Conservation (phyloP, 306 rosid genomes). For the Lagenaria siceraria region DNA sequence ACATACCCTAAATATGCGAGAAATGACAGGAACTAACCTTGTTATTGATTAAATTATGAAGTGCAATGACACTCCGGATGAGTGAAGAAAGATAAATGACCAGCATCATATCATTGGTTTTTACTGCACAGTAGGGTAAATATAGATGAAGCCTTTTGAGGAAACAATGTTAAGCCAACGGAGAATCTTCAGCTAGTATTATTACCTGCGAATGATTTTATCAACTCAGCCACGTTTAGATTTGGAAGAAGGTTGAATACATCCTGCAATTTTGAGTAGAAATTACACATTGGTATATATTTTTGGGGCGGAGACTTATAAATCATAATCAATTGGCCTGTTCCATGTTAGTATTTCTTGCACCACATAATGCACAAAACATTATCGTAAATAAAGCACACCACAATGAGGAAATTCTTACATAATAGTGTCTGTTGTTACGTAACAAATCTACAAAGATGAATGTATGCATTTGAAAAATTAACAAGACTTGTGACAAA, state of each 20-base stretch:
- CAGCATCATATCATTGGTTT: constrained; percentile 59
- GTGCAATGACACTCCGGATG: constrained; percentile 53
- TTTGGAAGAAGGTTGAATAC: constrained; percentile 50
- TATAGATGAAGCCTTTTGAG: background rate
- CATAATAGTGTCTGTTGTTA: background rate
- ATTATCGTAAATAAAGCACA: background rate
- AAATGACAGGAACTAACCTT: constrained; percentile 22
- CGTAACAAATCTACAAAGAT: background rate
- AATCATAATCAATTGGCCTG: background rate
- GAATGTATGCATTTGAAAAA: background rate
- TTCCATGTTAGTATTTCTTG: background rate
- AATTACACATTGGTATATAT: background rate
- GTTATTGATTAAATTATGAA: constrained; percentile 57
- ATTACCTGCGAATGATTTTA: constrained; percentile 48
- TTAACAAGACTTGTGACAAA: background rate
- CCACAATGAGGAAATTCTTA: background rate
- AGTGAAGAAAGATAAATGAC: constrained; percentile 50
- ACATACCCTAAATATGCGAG: background rate
- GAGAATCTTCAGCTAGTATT: background rate
- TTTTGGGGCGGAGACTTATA: background rate
- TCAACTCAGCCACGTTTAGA: constrained; percentile 39
- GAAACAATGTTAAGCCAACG: background rate
- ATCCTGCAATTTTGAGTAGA: constrained; percentile 26
- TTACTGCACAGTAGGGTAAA: constrained; percentile 25
- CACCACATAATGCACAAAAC: background rate